A percentile compares a stretch with the other conserved stretches of the same genome.
Conservation (phyloP, 2,329 filamentous ascomycete species). For the Gremmenia infestans region DNA sequence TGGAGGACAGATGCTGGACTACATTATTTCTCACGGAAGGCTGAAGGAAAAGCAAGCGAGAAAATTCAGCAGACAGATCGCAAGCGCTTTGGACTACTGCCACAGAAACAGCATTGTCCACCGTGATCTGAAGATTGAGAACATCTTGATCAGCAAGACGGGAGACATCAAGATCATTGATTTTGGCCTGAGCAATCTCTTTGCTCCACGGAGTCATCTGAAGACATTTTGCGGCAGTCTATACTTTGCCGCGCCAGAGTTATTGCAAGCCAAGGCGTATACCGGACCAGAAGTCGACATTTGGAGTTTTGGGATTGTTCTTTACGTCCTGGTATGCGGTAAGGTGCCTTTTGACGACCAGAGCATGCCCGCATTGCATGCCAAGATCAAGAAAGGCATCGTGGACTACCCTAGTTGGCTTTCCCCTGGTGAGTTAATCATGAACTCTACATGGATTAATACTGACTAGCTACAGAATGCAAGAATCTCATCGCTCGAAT, state of each 20-base stretch:
- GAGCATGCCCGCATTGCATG: constrained; percentile 96
- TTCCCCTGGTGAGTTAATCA: constrained; percentile 64
- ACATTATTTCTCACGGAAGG: constrained; percentile 97
- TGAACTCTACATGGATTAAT: not conserved
- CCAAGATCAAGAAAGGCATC: constrained; percentile 95
- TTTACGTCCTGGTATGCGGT: constrained; percentile 94
- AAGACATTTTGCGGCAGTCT: constrained; percentile 98
- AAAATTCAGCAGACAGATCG: constrained; percentile 96
- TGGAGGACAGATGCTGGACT: constrained; percentile 98
- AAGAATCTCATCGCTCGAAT: constrained; percentile 88
- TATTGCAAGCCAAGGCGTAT: constrained; percentile 90
- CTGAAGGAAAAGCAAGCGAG: constrained; percentile 97
- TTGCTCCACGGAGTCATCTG: constrained; percentile 75
- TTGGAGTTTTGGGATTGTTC: constrained; percentile 97
- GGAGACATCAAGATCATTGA: constrained; percentile 99
- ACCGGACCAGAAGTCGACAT: constrained; percentile 95
- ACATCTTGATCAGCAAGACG: constrained; percentile 97
- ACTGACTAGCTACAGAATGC: constrained; percentile 60
- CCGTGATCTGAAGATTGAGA: constrained; percentile 96
- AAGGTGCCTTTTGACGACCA: constrained; percentile 99
- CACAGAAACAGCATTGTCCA: constrained; percentile 98
- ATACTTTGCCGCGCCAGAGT: constrained; percentile 93
- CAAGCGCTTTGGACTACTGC: constrained; percentile 93
- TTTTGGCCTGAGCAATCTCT: constrained; percentile 95
- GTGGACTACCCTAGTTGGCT: constrained; percentile 96